Evolutionary conservation across 192 early-diverging fungal species (phyloP).

Genomic region (Coemansia brasiliensis): DNA sequence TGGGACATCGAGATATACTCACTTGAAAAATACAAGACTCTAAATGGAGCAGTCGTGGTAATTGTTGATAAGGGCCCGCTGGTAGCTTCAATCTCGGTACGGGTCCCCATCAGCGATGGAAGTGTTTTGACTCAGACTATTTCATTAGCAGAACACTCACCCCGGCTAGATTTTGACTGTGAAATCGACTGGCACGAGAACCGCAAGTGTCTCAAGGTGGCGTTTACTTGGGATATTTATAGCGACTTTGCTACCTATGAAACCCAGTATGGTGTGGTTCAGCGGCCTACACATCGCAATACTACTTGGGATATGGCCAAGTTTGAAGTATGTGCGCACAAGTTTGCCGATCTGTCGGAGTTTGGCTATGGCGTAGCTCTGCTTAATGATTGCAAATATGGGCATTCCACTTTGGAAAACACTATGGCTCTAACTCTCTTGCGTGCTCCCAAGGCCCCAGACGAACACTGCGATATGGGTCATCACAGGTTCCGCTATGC

Average conservation of each 20-base stretch:
- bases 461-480: constrained; percentile 62
- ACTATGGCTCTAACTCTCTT: constrained; percentile 82
- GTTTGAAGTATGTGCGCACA: constrained; percentile 97
- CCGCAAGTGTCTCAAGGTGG: constrained; percentile 85
- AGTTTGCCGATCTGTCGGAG: constrained; percentile 96
- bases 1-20: constrained; percentile 93
- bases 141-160: constrained; percentile 70
- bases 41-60: constrained; percentile 40
- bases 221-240: constrained; percentile 84
- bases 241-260: constrained; percentile 92
- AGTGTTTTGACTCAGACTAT: constrained; percentile 77
- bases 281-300: constrained; percentile 94
- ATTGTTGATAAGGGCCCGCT: constrained; percentile 81
- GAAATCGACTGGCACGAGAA: constrained; percentile 92
- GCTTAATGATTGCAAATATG: constrained; percentile 97
- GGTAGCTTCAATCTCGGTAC: constrained; percentile 68
- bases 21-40: constrained; percentile 77
- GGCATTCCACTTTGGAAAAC: constrained; percentile 80
- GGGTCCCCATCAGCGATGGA: constrained; percentile 62
- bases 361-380: constrained; percentile 92
- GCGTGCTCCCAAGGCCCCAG: constrained; percentile 81
- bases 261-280: constrained; percentile 89
- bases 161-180: constrained; percentile 84
- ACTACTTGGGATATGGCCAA: constrained; percentile 85
- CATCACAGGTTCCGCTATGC: constrained; percentile 86